Percentiles rank a stretch among this genome's conserved stretches.
Conservation (phyloP, 2,329 filamentous ascomycete species). For the Fusarium palustre region DNA sequence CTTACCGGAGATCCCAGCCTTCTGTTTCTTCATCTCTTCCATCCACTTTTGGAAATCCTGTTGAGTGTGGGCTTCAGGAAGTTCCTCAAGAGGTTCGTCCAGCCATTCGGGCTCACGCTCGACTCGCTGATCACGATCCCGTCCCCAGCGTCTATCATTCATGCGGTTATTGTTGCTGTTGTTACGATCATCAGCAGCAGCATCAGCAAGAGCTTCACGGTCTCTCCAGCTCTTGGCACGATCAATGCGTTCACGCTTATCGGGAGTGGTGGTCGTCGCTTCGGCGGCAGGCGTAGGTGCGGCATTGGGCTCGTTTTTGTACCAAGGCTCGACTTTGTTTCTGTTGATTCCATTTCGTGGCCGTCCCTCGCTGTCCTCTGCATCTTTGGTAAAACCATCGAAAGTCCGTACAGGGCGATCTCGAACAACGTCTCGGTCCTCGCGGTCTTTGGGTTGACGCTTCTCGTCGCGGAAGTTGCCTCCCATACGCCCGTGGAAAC, state of each 20-base stretch:
- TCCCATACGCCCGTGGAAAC: conserved; percentile 75
- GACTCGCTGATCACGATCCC: conserved; percentile 67
- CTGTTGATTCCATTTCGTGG: conserved; percentile 74
- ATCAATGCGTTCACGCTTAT: conserved; percentile 67
- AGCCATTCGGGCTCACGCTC: conserved; percentile 94
- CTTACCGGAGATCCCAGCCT: conserved; percentile 54
- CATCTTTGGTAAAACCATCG: conserved; percentile 63
- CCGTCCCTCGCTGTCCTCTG: conserved; percentile 65
- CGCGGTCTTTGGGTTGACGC: conserved; percentile 63
- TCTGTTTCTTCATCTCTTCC: conserved; percentile 84
- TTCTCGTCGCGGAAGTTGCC: conserved; percentile 59
- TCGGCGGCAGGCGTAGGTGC: conserved; percentile 38
- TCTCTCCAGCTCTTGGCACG: conserved; percentile 72
- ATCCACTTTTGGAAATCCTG: conserved; percentile 97
- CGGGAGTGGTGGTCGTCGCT: conserved; percentile 47
- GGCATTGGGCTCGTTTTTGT: conserved; percentile 65
- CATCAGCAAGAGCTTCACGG: conserved; percentile 58
- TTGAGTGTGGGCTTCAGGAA: conserved; percentile 78
- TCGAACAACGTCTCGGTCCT: conserved; percentile 66
- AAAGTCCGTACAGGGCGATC: conserved; percentile 62
- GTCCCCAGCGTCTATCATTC: conserved; percentile 66
- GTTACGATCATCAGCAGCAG: conserved; percentile 67
- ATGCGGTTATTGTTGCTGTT: conserved; percentile 53
- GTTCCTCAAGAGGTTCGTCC: conserved; percentile 77
- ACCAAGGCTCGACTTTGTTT: conserved; percentile 80